phyloP scores from a whole-genome alignment of 2,329 filamentous ascomycete species.

The Penicillium sp. region DNA sequence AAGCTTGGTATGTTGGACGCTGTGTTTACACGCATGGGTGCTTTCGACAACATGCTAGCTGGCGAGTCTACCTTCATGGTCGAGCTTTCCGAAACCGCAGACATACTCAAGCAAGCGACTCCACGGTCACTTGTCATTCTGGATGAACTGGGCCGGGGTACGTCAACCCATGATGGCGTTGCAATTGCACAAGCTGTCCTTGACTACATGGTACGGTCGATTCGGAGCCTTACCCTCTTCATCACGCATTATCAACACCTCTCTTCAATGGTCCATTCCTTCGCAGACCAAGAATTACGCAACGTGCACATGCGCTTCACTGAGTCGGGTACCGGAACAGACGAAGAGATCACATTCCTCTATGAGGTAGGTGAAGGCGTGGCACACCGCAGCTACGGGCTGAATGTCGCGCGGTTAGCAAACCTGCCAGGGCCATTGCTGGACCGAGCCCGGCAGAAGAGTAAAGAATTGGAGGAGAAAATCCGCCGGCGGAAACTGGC shows the following conservation, averaged over 20 bases:
- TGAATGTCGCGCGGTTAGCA: slow-evolving; percentile 85
- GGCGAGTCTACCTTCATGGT: slow-evolving; percentile 98
- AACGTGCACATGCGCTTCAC: slow-evolving; percentile 95
- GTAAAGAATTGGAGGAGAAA: no score
- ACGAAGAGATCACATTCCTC: slow-evolving; percentile 81
- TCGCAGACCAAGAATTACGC: slow-evolving; percentile 56
- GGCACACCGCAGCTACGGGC: slow-evolving; percentile 82
- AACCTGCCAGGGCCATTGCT: no score
- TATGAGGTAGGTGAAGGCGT: slow-evolving; percentile 88
- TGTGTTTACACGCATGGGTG: slow-evolving; percentile 91
- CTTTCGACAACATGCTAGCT: slow-evolving; percentile 88
- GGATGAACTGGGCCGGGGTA: slow-evolving; percentile 88
- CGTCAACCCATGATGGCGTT: slow-evolving; percentile 88
- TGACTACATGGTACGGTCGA: slow-evolving; percentile 67
- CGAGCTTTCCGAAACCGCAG: slow-evolving; percentile 81
- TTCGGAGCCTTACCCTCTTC: slow-evolving; percentile 74
- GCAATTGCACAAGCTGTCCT: slow-evolving; percentile 91
- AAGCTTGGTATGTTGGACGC: slow-evolving; percentile 75
- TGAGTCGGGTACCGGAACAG: slow-evolving; percentile 46
- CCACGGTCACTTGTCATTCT: slow-evolving; percentile 78
- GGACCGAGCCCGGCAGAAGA: no score
- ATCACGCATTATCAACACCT: slow-evolving; percentile 96
- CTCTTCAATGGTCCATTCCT: slow-evolving; percentile 59
- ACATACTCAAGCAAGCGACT: slow-evolving; percentile 82
- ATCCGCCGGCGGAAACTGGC: no score